A percentile compares a stretch with the other conserved stretches of the same genome.
Conservation (phyloP, 768 basidiomycete genomes). For the Russula brevipes region DNA sequence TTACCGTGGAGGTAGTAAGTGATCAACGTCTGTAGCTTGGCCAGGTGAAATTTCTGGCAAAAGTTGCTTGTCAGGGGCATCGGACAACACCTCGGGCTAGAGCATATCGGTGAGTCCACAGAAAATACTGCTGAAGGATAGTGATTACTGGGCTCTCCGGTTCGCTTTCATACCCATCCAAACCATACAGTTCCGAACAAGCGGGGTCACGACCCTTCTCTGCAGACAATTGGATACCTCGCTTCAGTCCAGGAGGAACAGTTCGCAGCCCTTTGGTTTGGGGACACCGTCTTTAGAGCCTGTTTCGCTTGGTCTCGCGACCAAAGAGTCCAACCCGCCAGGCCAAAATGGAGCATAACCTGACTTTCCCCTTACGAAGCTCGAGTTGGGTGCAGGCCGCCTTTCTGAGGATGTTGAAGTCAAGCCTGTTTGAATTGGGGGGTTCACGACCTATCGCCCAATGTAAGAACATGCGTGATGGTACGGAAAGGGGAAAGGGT, state of each 20-base stretch:
- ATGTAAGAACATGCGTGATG: not conserved
- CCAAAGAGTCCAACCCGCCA: constrained; percentile 76
- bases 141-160: constrained; percentile 1
- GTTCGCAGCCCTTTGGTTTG: constrained; percentile 50
- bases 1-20: constrained; percentile 50
- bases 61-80: constrained; percentile 25
- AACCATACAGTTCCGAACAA: constrained; percentile 33
- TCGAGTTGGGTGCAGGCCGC: constrained; percentile 70
- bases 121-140: not conserved
- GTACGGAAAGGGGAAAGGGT: constrained; percentile 5
- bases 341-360: constrained; percentile 92
- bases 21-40: constrained; percentile 57
- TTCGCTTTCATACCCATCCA: constrained; percentile 1
- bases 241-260: constrained; percentile 75
- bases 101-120: not conserved
- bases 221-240: constrained; percentile 69
- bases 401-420: constrained; percentile 84
- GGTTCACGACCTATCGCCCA: constrained; percentile 46
- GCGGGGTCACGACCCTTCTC: constrained; percentile 48
- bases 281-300: constrained; percentile 32
- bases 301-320: constrained; percentile 21
- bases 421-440: constrained; percentile 57
- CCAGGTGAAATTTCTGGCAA: constrained; percentile 21
- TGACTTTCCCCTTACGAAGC: constrained; percentile 92
- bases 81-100: not conserved